phyloP scores from a whole-genome alignment of 2,329 filamentous ascomycete species.

The Coleophoma crateriformis region DNA sequence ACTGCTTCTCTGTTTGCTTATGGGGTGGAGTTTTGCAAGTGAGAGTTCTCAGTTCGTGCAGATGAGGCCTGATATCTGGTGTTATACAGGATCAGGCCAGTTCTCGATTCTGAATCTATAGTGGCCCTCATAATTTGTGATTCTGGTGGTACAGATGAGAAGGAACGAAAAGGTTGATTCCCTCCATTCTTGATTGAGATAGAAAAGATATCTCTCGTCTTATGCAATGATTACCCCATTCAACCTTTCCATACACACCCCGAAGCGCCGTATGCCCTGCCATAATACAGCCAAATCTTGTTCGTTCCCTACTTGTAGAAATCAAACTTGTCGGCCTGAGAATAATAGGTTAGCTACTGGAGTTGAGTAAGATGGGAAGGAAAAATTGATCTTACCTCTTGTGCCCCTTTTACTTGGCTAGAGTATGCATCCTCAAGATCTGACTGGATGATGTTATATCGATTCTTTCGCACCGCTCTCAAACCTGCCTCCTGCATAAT shows the following conservation, averaged over 20 bases:
- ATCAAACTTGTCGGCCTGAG: constrained; percentile 68
- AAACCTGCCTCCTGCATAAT: constrained; percentile 99
- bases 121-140: constrained; percentile 1
- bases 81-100: too few species aligned
- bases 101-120: too few species aligned
- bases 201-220: neutral
- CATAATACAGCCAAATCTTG: neutral
- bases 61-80: too few species aligned
- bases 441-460: constrained; percentile 97
- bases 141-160: constrained; percentile 9
- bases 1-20: too few species aligned
- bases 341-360: constrained; percentile 25
- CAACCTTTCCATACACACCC: neutral
- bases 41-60: too few species aligned
- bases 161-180: neutral
- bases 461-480: constrained; percentile 90
- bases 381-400: constrained; percentile 52
- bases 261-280: neutral
- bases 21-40: too few species aligned
- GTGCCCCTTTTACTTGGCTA: constrained; percentile 84
- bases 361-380: neutral
- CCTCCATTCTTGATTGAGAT: too few species aligned
- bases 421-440: constrained; percentile 97
- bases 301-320: constrained; percentile 68
- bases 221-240: neutral